A percentile compares a stretch with the other conserved stretches of the same genome.
Evolutionary conservation across 192 early-diverging fungal species (phyloP).

Genomic region (Mortierella alpina): DNA sequence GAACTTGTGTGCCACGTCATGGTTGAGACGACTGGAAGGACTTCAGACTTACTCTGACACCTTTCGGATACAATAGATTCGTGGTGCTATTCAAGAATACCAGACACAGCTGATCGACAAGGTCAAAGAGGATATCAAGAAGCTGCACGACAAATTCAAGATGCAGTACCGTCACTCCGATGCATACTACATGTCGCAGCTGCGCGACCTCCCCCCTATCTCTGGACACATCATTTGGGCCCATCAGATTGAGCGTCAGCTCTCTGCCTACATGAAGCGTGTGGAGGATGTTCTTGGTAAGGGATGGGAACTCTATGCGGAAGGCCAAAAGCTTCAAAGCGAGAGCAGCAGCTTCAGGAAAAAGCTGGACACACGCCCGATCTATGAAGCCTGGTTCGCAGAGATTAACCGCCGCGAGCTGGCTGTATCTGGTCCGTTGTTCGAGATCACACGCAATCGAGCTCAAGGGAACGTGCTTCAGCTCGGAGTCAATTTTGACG

Average conservation of each 20-base stretch:
- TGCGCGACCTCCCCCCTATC: slow-evolving; percentile 94
- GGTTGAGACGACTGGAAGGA: no score
- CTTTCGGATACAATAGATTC: slow-evolving; percentile 68
- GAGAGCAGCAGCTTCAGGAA: slow-evolving; percentile 92
- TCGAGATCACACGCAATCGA: slow-evolving; percentile 86
- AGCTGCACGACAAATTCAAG: slow-evolving; percentile 97
- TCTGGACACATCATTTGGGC: slow-evolving; percentile 97
- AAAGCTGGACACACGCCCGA: slow-evolving; percentile 91
- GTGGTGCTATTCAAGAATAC: slow-evolving; percentile 99
- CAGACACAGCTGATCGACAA: slow-evolving; percentile 97
- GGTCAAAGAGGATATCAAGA: slow-evolving; percentile 97
- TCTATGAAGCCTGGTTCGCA: slow-evolving; percentile 92
- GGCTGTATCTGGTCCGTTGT: slow-evolving; percentile 88
- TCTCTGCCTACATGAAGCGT: slow-evolving; percentile 94
- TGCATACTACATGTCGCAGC: slow-evolving; percentile 87
- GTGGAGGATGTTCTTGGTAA: slow-evolving; percentile 98
- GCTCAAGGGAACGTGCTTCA: slow-evolving; percentile 78
- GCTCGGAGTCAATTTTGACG: slow-evolving; percentile 94
- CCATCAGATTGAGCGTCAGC: slow-evolving; percentile 96
- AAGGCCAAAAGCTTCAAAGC: slow-evolving; percentile 92
- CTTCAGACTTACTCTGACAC: no score
- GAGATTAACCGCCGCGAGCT: slow-evolving; percentile 87
- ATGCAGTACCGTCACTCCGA: slow-evolving; percentile 89
- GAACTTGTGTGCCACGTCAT: no score
- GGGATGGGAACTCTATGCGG: slow-evolving; percentile 97